Evolutionary conservation across 768 basidiomycete species (phyloP).

Genomic region (Mycena maculata): DNA sequence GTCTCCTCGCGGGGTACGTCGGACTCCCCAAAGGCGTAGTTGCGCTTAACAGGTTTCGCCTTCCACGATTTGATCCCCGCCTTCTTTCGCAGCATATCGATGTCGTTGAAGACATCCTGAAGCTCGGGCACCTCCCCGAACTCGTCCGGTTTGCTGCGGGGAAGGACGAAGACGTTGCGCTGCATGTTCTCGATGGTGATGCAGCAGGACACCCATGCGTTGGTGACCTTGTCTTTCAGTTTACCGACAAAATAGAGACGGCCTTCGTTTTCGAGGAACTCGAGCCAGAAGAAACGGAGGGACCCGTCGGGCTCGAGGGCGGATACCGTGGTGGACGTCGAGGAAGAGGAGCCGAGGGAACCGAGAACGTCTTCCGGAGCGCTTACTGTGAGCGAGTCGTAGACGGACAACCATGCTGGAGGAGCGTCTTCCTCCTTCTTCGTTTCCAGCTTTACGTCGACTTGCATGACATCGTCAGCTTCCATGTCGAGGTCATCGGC

Average conservation of each 20-base stretch:
- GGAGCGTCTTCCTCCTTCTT: constrained; percentile 60
- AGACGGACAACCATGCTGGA: constrained; percentile 79
- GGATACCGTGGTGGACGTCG: constrained; percentile 54
- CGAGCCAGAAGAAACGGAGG: constrained; percentile 95
- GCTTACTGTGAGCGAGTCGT: constrained; percentile 75
- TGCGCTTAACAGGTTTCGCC: constrained; percentile 86
- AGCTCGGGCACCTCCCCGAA: constrained; percentile 72
- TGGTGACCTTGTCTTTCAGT: constrained; percentile 79
- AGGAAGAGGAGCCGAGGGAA: constrained; percentile 49
- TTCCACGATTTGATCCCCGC: constrained; percentile 81
- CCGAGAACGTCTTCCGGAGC: constrained; percentile 69
- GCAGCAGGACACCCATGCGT: constrained; percentile 85
- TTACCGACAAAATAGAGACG: constrained; percentile 92
- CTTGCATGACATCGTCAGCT: constrained; percentile 34
- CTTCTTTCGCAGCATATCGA: constrained; percentile 81
- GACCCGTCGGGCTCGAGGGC: constrained; percentile 88
- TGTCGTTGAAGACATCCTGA: constrained; percentile 83
- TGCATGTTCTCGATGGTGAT: constrained; percentile 85
- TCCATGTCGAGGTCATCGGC: constrained; percentile 65
- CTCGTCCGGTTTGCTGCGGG: constrained; percentile 71
- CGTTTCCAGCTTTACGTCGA: constrained; percentile 50
- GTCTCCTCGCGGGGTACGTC: constrained; percentile 83
- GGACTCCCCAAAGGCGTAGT: constrained; percentile 91
- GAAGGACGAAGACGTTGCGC: constrained; percentile 91
- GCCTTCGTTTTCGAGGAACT: constrained; percentile 90